phyloP scores from a whole-genome alignment of 805 yeast species.

The Candida patagonica region DNA sequence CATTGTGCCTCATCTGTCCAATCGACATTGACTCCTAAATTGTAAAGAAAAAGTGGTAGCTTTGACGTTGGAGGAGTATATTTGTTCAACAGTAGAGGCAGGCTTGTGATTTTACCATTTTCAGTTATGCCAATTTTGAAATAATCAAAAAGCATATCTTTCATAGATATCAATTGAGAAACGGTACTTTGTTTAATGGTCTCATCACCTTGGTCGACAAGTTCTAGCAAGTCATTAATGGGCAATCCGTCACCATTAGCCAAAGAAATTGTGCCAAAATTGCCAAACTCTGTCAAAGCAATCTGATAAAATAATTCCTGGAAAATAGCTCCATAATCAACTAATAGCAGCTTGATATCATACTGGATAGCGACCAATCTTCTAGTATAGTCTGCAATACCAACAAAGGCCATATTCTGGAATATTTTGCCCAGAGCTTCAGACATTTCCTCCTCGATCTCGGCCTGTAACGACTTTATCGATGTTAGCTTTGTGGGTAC shows the following conservation, averaged over 20 bases:
- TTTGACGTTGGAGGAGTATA: slow-evolving; percentile 56
- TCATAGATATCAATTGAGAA: slow-evolving; percentile 37
- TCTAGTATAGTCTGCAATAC: slow-evolving; percentile 63
- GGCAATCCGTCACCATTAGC: slow-evolving; percentile 21
- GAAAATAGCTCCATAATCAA: slow-evolving; percentile 69
- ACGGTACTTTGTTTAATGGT: slow-evolving; percentile 16
- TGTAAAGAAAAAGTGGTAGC: slow-evolving; percentile 55
- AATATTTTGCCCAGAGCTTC: slow-evolving; percentile 56
- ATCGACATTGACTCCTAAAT: slow-evolving; percentile 49
- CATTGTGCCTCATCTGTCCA: slow-evolving; percentile 66
- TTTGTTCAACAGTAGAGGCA: slow-evolving; percentile 64
- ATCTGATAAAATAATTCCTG: slow-evolving; percentile 72
- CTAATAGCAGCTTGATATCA: slow-evolving; percentile 64
- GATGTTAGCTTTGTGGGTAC: slow-evolving; percentile 18
- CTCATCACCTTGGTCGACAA: slow-evolving; percentile 26
- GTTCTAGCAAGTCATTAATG: slow-evolving; percentile 31
- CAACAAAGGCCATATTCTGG: slow-evolving; percentile 64
- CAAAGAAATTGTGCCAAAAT: slow-evolving; percentile 53
- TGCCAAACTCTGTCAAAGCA: slow-evolving; percentile 67
- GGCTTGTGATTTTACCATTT: slow-evolving; percentile 29
- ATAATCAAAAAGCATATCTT: slow-evolving; percentile 74
- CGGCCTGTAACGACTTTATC: slow-evolving; percentile 44
- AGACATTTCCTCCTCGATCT: slow-evolving; percentile 39
- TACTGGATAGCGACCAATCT: slow-evolving; percentile 78
- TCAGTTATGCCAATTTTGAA: slow-evolving; percentile 41